phyloP scores from a whole-genome alignment of 306 rosid genomes.

The Trifolium subterraneum region DNA sequence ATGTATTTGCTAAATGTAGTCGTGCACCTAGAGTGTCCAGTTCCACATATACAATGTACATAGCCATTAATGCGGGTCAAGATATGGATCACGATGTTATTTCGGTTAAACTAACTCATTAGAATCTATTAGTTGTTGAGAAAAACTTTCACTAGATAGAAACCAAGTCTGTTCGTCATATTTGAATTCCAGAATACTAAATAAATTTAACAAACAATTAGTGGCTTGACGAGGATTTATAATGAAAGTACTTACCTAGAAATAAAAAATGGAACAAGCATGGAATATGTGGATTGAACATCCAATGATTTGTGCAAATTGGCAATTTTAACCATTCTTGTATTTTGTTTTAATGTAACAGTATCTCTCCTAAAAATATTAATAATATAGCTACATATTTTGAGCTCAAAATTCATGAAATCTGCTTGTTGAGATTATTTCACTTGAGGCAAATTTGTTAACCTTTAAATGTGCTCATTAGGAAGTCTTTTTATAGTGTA shows the following conservation, averaged over 20 bases:
- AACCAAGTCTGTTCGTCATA: constrained; percentile 20
- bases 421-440: constrained; percentile 23
- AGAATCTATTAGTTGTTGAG: constrained; percentile 21
- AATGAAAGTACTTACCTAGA: constrained; percentile 4
- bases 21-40: constrained; percentile 22
- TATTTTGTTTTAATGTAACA: constrained; percentile 20
- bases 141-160: constrained; percentile 31
- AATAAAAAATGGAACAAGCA: constrained; percentile 18
- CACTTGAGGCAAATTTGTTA: constrained; percentile 7
- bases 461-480: constrained; percentile 27
- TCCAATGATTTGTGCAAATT: constrained; percentile 25
- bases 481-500: constrained; percentile 23
- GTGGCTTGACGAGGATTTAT: neutral
- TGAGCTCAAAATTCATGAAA: constrained; percentile 28
- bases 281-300: constrained; percentile 20
- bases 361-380: neutral
- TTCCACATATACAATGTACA: constrained; percentile 10
- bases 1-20: constrained; percentile 23
- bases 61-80: constrained; percentile 21
- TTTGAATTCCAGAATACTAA: constrained; percentile 3
- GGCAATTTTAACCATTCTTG: constrained; percentile 28
- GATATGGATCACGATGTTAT: constrained; percentile 8
- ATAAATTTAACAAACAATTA: constrained; percentile 25
- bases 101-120: constrained; percentile 11
- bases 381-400: constrained; percentile 20